Percentiles rank a stretch among this genome's conserved stretches.
Evolutionary conservation across 129 eudicot genomes (phyloP).

Genomic region (Centrapalus pauciflorus): DNA sequence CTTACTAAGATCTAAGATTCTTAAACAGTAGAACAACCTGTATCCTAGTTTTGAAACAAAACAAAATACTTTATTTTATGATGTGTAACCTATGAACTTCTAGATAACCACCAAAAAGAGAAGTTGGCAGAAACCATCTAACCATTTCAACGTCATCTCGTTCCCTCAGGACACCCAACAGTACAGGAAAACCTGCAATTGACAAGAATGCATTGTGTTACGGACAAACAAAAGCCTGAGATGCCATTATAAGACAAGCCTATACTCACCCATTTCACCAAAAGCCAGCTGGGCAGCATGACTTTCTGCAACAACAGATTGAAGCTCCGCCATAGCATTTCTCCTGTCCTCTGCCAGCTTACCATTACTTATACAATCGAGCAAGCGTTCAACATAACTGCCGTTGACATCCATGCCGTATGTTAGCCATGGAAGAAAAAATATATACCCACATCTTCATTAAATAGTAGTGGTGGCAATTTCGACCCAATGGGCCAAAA

Average conservation of each 20-base stretch:
- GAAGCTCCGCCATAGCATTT: conserved; percentile 83
- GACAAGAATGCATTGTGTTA: conserved; percentile 8
- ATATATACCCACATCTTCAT: neutral
- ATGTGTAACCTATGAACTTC: conserved; percentile 7
- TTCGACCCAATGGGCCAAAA: too few relatives aligned
- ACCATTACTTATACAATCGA: conserved; percentile 89
- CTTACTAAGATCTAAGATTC: neutral
- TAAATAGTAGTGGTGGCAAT: conserved; percentile 1
- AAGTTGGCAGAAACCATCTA: conserved; percentile 22
- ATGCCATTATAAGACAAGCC: neutral
- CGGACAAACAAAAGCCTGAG: neutral
- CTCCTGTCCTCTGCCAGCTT: conserved; percentile 83
- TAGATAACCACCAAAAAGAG: conserved; percentile 12
- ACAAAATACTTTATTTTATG: neutral
- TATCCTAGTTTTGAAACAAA: conserved; percentile 7
- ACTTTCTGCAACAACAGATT: conserved; percentile 88
- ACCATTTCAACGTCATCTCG: conserved; percentile 98
- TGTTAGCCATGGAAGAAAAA: conserved; percentile 9
- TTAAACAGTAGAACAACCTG: neutral
- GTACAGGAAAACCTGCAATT: conserved; percentile 80
- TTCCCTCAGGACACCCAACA: conserved; percentile 71
- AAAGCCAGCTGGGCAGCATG: conserved; percentile 88
- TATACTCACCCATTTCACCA: conserved; percentile 82
- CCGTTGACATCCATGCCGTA: conserved; percentile 10
- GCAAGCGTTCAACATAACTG: conserved; percentile 94